A percentile compares a stretch with the other conserved stretches of the same genome.
phyloP scores from a whole-genome alignment of 192 early-diverging fungal species.

The Umbelopsis sp. region DNA sequence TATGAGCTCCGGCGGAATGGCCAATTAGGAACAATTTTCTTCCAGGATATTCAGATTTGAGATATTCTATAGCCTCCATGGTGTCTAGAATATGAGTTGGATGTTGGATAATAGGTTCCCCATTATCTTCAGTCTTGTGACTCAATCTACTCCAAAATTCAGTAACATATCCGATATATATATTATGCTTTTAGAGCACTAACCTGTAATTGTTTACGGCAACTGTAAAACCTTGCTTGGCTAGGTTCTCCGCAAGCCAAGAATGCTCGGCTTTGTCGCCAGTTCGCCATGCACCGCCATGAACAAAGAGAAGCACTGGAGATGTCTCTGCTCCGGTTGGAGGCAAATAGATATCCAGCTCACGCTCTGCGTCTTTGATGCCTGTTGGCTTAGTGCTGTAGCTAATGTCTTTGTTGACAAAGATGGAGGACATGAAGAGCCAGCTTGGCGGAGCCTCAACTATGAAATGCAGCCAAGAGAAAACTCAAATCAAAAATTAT shows the following conservation, averaged over 20 bases:
- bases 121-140: conserved; percentile 29
- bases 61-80: conserved; percentile 54
- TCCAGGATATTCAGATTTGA: conserved; percentile 22
- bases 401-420: background rate
- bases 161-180: background rate
- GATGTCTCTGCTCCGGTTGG: background rate
- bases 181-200: conserved; percentile 1
- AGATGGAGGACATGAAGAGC: conserved; percentile 7
- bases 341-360: conserved; percentile 67
- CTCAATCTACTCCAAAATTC: conserved; percentile 22
- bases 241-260: conserved; percentile 53
- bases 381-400: background rate
- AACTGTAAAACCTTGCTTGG: conserved; percentile 53
- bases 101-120: conserved; percentile 49
- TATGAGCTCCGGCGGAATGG: conserved; percentile 81
- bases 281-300: conserved; percentile 87
- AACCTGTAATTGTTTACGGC: conserved; percentile 80
- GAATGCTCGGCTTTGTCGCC: conserved; percentile 71
- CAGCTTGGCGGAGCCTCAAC: background rate
- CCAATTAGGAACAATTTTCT: conserved; percentile 63
- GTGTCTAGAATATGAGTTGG: conserved; percentile 75
- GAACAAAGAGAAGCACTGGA: conserved; percentile 72
- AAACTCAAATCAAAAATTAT: too few relatives aligned
- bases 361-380: conserved; percentile 36
- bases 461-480: background rate